These are phyloP conservation scores for Fusarium denticulatum DNA, from an alignment of 2,329 filamentous ascomycete species.

Conservation along the genomic window DNA sequence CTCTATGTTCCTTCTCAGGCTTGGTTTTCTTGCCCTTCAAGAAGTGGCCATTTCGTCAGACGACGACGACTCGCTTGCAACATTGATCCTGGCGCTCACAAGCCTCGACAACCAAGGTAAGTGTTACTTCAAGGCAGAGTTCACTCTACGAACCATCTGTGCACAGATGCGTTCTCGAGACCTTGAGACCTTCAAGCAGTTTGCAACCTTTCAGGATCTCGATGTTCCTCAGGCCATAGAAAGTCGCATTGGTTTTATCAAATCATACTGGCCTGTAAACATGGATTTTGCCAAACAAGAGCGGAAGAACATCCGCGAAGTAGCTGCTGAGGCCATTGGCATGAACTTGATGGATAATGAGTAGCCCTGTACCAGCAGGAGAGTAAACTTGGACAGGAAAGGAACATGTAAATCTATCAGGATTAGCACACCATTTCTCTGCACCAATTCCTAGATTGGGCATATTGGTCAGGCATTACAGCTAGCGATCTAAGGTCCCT, in stretches of 20 bases:
- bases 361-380: background rate
- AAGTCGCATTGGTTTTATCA: background rate
- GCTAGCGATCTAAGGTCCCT: background rate
- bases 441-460: background rate
- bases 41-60: background rate
- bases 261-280: background rate
- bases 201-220: background rate
- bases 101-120: background rate
- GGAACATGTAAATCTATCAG: background rate
- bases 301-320: background rate
- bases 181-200: background rate
- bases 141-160: background rate
- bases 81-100: background rate
- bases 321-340: background rate
- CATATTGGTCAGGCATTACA: background rate
- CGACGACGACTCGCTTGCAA: background rate
- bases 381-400: background rate
- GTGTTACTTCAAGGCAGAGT: background rate
- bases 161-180: background rate
- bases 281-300: background rate
- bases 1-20: background rate
- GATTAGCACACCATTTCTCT: background rate
- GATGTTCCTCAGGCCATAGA: background rate
- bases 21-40: background rate
- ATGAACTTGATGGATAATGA: background rate